Percentiles rank a stretch among this genome's conserved stretches.
phyloP scores from a whole-genome alignment of 164 flowering plant species.

The Dillenia turbinata region DNA sequence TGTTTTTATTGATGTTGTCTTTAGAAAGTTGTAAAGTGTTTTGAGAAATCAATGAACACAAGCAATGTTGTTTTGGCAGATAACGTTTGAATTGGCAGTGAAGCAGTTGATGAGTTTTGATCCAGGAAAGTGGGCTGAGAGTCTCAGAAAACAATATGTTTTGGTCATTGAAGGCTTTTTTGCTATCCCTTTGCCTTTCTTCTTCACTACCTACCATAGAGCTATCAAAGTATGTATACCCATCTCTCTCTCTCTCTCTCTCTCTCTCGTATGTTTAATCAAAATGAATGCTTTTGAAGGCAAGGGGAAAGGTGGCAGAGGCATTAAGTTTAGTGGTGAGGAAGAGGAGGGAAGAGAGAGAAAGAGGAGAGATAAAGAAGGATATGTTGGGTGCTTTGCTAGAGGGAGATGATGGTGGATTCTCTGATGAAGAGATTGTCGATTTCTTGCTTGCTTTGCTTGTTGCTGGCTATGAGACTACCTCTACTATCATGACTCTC shows the following conservation, averaged over 20 bases:
- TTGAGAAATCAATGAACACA: too few relatives aligned
- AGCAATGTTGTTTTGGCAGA: conserved; percentile 35
- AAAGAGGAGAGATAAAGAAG: conserved; percentile 45
- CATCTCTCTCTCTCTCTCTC: neutral
- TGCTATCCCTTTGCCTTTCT: conserved; percentile 62
- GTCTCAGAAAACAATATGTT: conserved; percentile 74
- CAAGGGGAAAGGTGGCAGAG: conserved; percentile 82
- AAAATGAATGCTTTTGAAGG: conserved; percentile 28
- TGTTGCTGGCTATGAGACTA: conserved; percentile 94
- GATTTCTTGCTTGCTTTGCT: conserved; percentile 84
- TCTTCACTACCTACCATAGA: conserved; percentile 76
- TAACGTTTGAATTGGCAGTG: conserved; percentile 83
- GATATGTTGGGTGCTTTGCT: conserved; percentile 81
- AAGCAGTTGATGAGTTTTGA: conserved; percentile 96
- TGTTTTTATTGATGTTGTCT: too few relatives aligned
- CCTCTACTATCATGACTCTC: conserved; percentile 93
- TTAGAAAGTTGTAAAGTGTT: too few relatives aligned
- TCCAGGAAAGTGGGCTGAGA: conserved; percentile 90
- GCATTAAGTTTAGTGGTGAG: conserved; percentile 54
- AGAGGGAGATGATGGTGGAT: conserved; percentile 44
- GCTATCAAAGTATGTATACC: conserved; percentile 55
- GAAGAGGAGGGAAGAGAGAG: conserved; percentile 34
- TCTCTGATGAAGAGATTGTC: conserved; percentile 81
- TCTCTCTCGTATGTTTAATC: neutral
- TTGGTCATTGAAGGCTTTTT: conserved; percentile 94